phyloP scores from a whole-genome alignment of 805 yeast genomes.

The Wickerhamomyces subpelliculosus region DNA sequence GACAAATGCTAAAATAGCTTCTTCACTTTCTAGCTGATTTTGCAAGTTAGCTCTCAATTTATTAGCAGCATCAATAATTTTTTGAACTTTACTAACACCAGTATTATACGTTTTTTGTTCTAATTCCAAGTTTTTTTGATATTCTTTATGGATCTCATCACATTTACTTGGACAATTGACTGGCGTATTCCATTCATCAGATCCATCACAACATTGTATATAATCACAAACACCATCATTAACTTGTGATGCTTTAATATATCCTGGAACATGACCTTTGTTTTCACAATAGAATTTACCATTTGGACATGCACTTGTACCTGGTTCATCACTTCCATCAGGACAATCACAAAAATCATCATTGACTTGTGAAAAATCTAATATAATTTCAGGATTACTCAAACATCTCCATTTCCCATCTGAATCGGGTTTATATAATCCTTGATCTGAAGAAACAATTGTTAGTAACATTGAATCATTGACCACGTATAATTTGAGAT shows the following conservation, averaged over 20 bases:
- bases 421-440: conserved; percentile 43
- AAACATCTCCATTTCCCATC: conserved; percentile 66
- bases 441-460: conserved; percentile 15
- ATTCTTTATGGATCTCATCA: conserved; percentile 20
- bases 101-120: conserved; percentile 9
- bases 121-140: conserved; percentile 2
- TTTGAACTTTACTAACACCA: conserved; percentile 13
- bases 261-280: conserved; percentile 56
- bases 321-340: conserved; percentile 97
- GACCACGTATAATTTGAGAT: not conserved
- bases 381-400: conserved; percentile 51
- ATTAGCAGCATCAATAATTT: conserved; percentile 15
- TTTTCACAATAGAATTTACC: conserved; percentile 68
- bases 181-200: conserved; percentile 55
- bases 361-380: conserved; percentile 60
- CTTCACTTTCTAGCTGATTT: conserved; percentile 14
- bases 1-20: conserved; percentile 2
- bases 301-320: conserved; percentile 73
- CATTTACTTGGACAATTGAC: conserved; percentile 22
- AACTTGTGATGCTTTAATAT: conserved; percentile 60
- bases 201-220: conserved; percentile 87
- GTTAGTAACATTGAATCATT: too few species aligned
- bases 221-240: conserved; percentile 93
- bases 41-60: conserved; percentile 22
- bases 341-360: conserved; percentile 96